Conservation (phyloP, 2,329 filamentous ascomycete genomes). For the Trichoderma asperellum region DNA sequence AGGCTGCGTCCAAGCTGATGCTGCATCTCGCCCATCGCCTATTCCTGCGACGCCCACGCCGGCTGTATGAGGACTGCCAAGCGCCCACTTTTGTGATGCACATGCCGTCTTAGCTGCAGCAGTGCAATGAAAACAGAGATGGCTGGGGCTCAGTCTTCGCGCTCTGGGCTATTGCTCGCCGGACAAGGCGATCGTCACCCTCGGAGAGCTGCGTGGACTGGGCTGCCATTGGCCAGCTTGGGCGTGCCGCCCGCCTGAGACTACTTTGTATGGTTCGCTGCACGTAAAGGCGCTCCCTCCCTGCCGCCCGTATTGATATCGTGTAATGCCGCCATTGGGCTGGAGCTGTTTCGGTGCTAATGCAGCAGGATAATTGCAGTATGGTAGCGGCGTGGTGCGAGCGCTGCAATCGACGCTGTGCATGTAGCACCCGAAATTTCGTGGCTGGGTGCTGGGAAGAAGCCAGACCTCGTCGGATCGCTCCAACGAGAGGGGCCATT, state of each 20-base stretch:
- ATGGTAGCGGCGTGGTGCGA: constrained; percentile 8
- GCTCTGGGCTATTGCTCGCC: constrained; percentile 21
- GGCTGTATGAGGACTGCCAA: constrained; percentile 18
- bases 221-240: constrained; percentile 23
- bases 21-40: constrained; percentile 22
- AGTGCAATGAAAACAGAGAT: constrained; percentile 27
- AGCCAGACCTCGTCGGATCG: constrained; percentile 18
- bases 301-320: constrained; percentile 34
- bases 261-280: constrained; percentile 19
- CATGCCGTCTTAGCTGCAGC: constrained; percentile 27
- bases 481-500: neutral
- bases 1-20: constrained; percentile 29
- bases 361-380: constrained; percentile 25
- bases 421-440: constrained; percentile 17
- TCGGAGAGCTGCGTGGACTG: constrained; percentile 7
- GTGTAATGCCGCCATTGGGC: constrained; percentile 42
- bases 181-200: constrained; percentile 9
- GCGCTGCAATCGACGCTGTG: neutral
- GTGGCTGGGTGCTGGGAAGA: constrained; percentile 21
- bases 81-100: constrained; percentile 23
- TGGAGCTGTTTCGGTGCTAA: constrained; percentile 33
- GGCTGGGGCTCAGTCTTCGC: constrained; percentile 29
- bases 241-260: constrained; percentile 24
- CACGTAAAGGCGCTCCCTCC: constrained; percentile 23
- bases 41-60: constrained; percentile 16